Base-by-base conservation (phyloP, 148 eudicot species). In the Oxyria digyna region DNA sequence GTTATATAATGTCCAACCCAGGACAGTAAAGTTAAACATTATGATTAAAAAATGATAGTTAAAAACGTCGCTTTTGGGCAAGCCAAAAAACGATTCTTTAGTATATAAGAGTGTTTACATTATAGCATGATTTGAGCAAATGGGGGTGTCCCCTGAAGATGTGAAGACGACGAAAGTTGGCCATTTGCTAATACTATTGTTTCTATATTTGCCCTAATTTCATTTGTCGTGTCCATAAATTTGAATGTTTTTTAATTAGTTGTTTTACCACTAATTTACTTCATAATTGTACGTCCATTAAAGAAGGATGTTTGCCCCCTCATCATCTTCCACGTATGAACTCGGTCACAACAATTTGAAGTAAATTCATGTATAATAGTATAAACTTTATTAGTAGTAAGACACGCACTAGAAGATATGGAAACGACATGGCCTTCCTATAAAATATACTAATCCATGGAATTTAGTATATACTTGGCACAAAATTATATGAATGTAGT, bases 91-190 rank as follows among this genome's bases (percentile, higher is more conserved):
- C 17, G 64, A 57, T 1, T 35, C 0, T 0, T 27, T 5, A 29
- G 13, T 29, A 59, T 9, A 27, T 15, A 9, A 29, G 37, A 59
- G 18, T 33, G 37, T 24, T 24, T 55, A 55, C n/a, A 55, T 55
- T 55, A 55, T 32, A 27, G 65, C 65, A 59, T 14, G 35, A 59
- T 59, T 59, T 13, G 65, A 15, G 65, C 65, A 59, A 59, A 59
- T 59, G 65, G 65, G 65, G 17, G 3, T 59, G 65, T 59, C 38
- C 29, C 65, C 38, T 29, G 8, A 13, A 26, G n/a, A 12, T 55
- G 63, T 59, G 35, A 59, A 59, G 14, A 59, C 65, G 37, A 59
- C 65, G 37, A 59, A 6, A 59, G 9, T 24, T 55, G 33, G 7
- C 17, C 15, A 55, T 59, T 27, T 59, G 9, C 14, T 59, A 27